Conservation (phyloP, 2,329 filamentous ascomycete species). For the Aspergillus ochraceoroseus region DNA sequence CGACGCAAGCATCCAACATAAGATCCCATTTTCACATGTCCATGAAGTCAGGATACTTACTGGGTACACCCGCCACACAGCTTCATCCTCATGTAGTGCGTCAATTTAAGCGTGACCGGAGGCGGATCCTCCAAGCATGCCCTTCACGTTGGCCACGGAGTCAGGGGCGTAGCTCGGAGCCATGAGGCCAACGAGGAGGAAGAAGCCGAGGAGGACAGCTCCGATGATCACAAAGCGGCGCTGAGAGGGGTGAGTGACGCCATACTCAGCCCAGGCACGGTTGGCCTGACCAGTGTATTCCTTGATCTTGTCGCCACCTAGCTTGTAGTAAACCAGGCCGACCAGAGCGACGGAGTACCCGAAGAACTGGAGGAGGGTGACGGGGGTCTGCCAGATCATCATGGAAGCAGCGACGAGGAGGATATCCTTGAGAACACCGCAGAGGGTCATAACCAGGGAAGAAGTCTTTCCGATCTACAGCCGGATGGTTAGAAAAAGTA, state of each 20-base stretch:
- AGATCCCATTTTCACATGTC: no score
- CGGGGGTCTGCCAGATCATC: conserved; percentile 69
- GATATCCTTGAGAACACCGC: conserved; percentile 82
- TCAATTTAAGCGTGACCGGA: conserved; percentile 31
- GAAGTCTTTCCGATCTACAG: conserved; percentile 79
- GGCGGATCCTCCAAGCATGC: conserved; percentile 35
- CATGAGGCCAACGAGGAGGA: conserved; percentile 61
- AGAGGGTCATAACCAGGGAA: conserved; percentile 77
- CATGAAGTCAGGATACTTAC: no score
- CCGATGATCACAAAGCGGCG: conserved; percentile 72
- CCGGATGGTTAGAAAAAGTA: background rate
- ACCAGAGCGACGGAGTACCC: conserved; percentile 69
- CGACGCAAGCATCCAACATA: no score
- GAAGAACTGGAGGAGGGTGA: conserved; percentile 66
- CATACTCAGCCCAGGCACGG: conserved; percentile 83
- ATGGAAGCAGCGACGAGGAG: conserved; percentile 73
- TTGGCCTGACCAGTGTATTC: conserved; percentile 67
- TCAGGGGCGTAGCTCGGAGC: conserved; percentile 50
- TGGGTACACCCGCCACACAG: background rate
- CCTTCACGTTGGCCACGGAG: conserved; percentile 33
- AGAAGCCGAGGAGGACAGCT: conserved; percentile 60
- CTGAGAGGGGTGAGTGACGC: conserved; percentile 66
- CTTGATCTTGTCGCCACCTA: conserved; percentile 72
- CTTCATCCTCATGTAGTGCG: background rate
- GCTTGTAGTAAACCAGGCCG: conserved; percentile 64